These are phyloP conservation scores for Vachellia collinsii DNA, from an alignment of 306 rosid species.

Conservation along the genomic window DNA sequence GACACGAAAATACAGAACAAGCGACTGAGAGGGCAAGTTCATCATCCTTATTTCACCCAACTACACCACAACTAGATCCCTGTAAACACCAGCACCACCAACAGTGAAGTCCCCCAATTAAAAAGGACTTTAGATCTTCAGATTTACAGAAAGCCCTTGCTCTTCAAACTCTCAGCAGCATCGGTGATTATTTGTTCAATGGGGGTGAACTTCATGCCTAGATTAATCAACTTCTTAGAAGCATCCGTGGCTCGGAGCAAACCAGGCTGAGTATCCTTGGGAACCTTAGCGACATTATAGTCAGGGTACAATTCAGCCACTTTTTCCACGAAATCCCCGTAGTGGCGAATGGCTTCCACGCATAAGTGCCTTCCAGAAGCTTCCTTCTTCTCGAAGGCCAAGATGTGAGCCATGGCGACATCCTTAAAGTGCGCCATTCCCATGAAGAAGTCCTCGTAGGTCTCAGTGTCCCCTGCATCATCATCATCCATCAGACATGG, in stretches of 20 bases:
- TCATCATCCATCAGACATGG: neutral
- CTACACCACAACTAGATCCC: neutral
- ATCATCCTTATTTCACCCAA: slow-evolving; percentile 39
- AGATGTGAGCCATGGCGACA: slow-evolving; percentile 78
- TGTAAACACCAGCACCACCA: neutral
- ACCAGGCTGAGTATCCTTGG: slow-evolving; percentile 73
- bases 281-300: slow-evolving; percentile 61
- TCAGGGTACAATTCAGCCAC: slow-evolving; percentile 80
- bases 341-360: slow-evolving; percentile 78
- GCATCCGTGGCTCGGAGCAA: slow-evolving; percentile 65
- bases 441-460: slow-evolving; percentile 65
- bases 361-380: slow-evolving; percentile 82
- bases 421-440: slow-evolving; percentile 90
- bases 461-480: slow-evolving; percentile 67
- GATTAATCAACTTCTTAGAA: slow-evolving; percentile 68
- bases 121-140: neutral
- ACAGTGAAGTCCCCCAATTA: neutral
- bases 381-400: slow-evolving; percentile 75
- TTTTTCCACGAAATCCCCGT: slow-evolving; percentile 65
- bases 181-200: slow-evolving; percentile 83
- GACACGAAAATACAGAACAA: neutral
- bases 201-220: slow-evolving; percentile 76
- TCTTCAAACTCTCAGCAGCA: slow-evolving; percentile 69
- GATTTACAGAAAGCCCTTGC: slow-evolving; percentile 42
- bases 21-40: slow-evolving; percentile 21